These are phyloP conservation scores for Arthrobotrys sphaeroides DNA, from an alignment of 2,329 filamentous ascomycete species.

Conservation along the genomic window DNA sequence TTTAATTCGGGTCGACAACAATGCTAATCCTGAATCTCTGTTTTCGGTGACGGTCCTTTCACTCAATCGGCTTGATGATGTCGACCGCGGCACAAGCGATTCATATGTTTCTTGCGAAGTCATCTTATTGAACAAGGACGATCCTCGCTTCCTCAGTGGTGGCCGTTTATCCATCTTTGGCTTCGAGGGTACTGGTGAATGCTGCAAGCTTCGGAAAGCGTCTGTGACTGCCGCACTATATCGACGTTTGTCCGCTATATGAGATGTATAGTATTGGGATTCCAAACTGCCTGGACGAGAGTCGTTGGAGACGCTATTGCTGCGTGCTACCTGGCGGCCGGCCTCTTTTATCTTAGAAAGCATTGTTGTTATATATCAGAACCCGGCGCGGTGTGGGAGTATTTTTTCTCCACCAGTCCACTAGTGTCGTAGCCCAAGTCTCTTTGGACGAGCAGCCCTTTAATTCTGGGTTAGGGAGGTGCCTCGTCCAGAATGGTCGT, in stretches of 20 bases:
- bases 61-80: constrained; percentile 47
- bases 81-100: constrained; percentile 45
- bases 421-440: constrained; percentile 45
- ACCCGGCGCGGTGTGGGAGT: constrained; percentile 48
- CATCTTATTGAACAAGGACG: constrained; percentile 52
- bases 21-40: constrained; percentile 40
- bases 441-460: constrained; percentile 42
- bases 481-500: constrained; percentile 35
- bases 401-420: constrained; percentile 38
- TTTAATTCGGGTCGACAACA: constrained; percentile 46
- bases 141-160: constrained; percentile 44
- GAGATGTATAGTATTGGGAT: constrained; percentile 4
- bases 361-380: constrained; percentile 45
- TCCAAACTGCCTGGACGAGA: constrained; percentile 19
- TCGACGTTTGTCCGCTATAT: constrained; percentile 38
- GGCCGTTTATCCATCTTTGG: constrained; percentile 39
- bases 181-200: neutral
- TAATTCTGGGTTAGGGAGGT: constrained; percentile 53
- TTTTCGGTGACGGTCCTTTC: constrained; percentile 39
- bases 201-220: constrained; percentile 1
- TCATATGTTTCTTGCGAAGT: constrained; percentile 51
- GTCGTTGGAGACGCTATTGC: constrained; percentile 49
- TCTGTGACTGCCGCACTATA: constrained; percentile 26
- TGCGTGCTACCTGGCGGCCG: constrained; percentile 49
- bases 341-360: constrained; percentile 53